A percentile compares a stretch with the other conserved stretches of the same genome.
Conservation (phyloP, 2,329 filamentous ascomycete species). For the Monilinia aucupariae region DNA sequence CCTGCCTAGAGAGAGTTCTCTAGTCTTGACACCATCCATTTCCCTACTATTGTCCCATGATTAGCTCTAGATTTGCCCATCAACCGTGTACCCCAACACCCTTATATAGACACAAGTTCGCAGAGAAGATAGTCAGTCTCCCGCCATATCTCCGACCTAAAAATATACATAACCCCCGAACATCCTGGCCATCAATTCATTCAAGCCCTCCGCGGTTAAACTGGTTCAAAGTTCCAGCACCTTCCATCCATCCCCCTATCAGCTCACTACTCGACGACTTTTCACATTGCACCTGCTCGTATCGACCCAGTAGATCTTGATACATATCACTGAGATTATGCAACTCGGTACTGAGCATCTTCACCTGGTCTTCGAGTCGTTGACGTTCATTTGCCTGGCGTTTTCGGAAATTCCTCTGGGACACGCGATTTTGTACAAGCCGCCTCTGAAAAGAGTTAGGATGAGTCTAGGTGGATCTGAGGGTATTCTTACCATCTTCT, state of each 20-base stretch:
- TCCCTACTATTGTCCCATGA: conserved; percentile 1
- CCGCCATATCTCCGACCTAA: not conserved
- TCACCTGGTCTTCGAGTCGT: conserved; percentile 16
- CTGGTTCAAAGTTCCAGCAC: not conserved
- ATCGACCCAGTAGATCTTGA: conserved; percentile 11
- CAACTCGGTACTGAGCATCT: conserved; percentile 14
- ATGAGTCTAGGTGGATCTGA: not conserved
- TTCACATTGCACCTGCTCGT: conserved; percentile 13
- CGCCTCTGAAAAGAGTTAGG: conserved; percentile 11
- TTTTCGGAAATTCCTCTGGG: conserved; percentile 16
- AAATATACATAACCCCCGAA: not conserved
- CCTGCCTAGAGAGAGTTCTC: not conserved
- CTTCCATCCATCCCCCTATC: conserved; percentile 10
- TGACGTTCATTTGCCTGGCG: conserved; percentile 17
- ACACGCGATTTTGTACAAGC: conserved; percentile 17
- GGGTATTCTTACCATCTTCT: conserved; percentile 12
- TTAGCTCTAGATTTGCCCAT: conserved; percentile 12
- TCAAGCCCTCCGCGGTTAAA: conserved; percentile 7
- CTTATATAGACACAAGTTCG: not conserved
- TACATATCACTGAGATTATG: conserved; percentile 11
- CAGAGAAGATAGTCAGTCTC: not conserved
- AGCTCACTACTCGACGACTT: conserved; percentile 10
- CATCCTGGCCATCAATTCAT: not conserved
- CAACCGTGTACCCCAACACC: conserved; percentile 1
- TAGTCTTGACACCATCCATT: not conserved